Percentiles rank a stretch among this genome's conserved stretches.
These are phyloP conservation scores for Cyclospora cayetanensis DNA, from an alignment of 169 alveolate genomes.

Conservation along the genomic window DNA sequence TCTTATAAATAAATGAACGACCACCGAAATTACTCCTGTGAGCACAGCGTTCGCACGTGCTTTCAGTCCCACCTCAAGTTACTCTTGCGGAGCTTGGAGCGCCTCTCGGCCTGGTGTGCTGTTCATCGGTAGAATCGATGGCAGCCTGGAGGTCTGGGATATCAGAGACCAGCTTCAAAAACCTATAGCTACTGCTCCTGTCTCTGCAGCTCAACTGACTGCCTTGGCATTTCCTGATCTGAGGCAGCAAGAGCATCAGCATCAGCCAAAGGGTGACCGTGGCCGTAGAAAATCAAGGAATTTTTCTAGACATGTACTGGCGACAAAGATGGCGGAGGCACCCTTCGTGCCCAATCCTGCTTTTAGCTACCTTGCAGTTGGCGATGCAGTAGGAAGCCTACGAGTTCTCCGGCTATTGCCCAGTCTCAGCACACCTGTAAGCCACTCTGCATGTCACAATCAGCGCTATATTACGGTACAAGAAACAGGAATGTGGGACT, in stretches of 20 bases:
- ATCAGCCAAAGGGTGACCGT: not conserved
- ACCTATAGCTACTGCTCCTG: not conserved
- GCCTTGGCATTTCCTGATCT: slow-evolving; percentile 40
- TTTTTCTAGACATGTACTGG: not conserved
- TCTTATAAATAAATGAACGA: no score
- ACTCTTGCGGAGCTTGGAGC: slow-evolving; percentile 69
- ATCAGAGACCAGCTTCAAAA: slow-evolving; percentile 53
- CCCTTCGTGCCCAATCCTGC: not conserved
- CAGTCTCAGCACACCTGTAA: slow-evolving; percentile 19
- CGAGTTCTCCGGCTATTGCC: slow-evolving; percentile 30
- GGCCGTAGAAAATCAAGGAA: slow-evolving; percentile 33
- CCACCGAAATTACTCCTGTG: no score
- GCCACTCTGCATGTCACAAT: not conserved
- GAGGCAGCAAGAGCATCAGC: not conserved
- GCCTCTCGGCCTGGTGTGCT: slow-evolving; percentile 70
- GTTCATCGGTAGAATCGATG: slow-evolving; percentile 61
- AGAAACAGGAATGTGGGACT: no score
- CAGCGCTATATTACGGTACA: no score
- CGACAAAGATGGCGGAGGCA: not conserved
- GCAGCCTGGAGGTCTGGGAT: slow-evolving; percentile 69
- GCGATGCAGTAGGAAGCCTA: slow-evolving; percentile 28
- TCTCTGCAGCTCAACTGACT: slow-evolving; percentile 23
- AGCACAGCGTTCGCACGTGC: no score
- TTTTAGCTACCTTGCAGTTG: slow-evolving; percentile 18
- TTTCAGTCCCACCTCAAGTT: slow-evolving; percentile 38